Evolutionary conservation across 108 stramenopile genomes (phyloP).

Genomic region (Cyclotella choctawhatcheeana): DNA sequence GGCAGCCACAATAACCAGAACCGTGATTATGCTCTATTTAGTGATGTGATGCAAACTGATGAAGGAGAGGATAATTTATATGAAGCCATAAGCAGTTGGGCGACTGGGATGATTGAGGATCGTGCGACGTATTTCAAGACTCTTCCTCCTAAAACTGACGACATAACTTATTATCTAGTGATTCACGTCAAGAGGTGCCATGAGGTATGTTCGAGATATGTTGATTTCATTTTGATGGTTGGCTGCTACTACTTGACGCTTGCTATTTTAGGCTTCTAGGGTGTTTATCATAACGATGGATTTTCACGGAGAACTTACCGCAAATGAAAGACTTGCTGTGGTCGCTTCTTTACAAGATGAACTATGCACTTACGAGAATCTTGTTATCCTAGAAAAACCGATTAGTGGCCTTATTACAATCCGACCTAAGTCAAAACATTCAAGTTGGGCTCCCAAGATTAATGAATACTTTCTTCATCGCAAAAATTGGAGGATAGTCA

Average conservation of each 20-base stretch:
- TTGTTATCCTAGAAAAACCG: constrained; percentile 61
- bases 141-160: constrained; percentile 32
- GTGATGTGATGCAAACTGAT: constrained; percentile 59
- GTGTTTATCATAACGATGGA: constrained; percentile 53
- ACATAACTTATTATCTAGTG: constrained; percentile 65
- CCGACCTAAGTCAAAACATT: constrained; percentile 12
- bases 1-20: constrained; percentile 30
- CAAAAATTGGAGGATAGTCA: constrained; percentile 71
- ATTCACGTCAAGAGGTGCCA: constrained; percentile 45
- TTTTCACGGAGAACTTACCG: constrained; percentile 64
- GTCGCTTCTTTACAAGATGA: constrained; percentile 46
- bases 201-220: constrained; percentile 5
- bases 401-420: constrained; percentile 62
- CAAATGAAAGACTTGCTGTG: constrained; percentile 47
- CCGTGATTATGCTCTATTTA: constrained; percentile 43
- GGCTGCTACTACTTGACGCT: not conserved
- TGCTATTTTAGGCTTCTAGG: constrained; percentile 2
- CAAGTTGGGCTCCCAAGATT: constrained; percentile 27
- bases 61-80: constrained; percentile 67
- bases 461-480: constrained; percentile 63
- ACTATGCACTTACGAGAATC: constrained; percentile 35
- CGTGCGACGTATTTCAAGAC: constrained; percentile 57
- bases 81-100: constrained; percentile 60
- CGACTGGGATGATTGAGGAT: constrained; percentile 60
- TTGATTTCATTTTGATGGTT: not conserved